Base-by-base conservation (phyloP, 176 grass and related monocot species). In the Avena insularis region DNA sequence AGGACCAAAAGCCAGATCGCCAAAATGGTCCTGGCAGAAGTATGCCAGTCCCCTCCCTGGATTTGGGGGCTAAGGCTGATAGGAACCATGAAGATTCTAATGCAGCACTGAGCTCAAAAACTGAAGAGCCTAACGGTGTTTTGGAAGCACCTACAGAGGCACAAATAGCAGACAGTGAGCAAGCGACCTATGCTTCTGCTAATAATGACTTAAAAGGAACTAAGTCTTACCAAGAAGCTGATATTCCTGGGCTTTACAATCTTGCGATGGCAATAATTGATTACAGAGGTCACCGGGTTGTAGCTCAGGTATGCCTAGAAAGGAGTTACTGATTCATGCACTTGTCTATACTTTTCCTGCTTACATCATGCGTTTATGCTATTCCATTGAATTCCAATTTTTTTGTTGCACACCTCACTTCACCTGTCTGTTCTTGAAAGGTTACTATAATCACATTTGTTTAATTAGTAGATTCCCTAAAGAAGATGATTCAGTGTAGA, bases 151-250 rank as follows among this genome's bases (percentile, higher is more conserved):
- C 92, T 80, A 73, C 91, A 81, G 97, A 99, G 78, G 82, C 84
- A 83, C 92, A 98, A 71, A 79, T 96, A 58, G 87, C 89, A 87
- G 94, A 99, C 64, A 96, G 87, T 75, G 97, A 99, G 77, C 97
- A 99, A 54, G 97, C 97, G 1, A 99, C 97, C 12, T 96, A 99
- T 94, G 92, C 94, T 85, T 99, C 97, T 84, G 97, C 97, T 86
- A 99, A 99, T 76, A 99, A 96, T 93, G 97, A 99, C 81, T 89
- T 99, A 13, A 97, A 92, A 94, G 97, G 97, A 91, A 97, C 97
- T 4, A 99, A 94, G 69, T 92, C 97, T 73, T 99, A 99, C 86
- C 97, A 99, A 79, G 94, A 99, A 91, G 94, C 91, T 90, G 97
- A 99, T 87, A 80, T 99, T 85, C 70, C 87, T 83, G 97, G 97